Evolutionary conservation across 495 filamentous ascomycete genomes (phyloP), one percentile per base, ranked within the genome.

Genomic region (Aspergillus affinis): DNA sequence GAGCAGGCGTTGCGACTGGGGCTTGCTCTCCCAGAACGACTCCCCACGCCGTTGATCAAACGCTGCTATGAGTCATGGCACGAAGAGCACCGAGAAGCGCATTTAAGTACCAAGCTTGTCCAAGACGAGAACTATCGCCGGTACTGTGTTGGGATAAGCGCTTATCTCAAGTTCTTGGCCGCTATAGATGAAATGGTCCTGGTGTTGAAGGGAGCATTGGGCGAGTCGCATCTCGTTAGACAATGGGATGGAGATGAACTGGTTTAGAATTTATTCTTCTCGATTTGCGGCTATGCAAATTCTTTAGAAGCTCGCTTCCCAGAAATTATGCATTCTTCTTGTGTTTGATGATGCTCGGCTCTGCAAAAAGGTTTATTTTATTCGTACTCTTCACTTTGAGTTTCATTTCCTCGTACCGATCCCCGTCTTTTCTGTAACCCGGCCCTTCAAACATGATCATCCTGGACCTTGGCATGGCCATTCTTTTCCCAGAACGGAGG

Each of bases 141-240:
- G 10, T 76, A 71, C 61, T 76, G 74, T 29, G 72, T 73, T 6
- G 74, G 72, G 15, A 30, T 76, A n/a, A 75, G 66, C 41, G 63
- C 68, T 4, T 75, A 76, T 53, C 60, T 76, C 10, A 75, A 65
- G 54, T 72, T 76, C 55, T 49, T 76, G 18, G 61, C 55, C 10
- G 58, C 68, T 1, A 59, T 75, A 18, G 74, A 76, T 69, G 74
- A 76, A 19, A 50, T 76, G 53, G 72, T 76, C 5, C 66, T 76
- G 17, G 72, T 75, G 13, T 64, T 75, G 61, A 76, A 76, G 62
- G 71, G 68, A 2, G 64, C 68, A 0, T 57, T 76, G 44, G 74
- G 74, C 4, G 74, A 76, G 61, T 66, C 72, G 6, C 74, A 76
- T 58, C 61, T 75, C 44, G 67, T 76, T 23, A 29, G 36, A 13